phyloP scores from a whole-genome alignment of 257 asterid genomes.

The Hygrophila difformis region DNA sequence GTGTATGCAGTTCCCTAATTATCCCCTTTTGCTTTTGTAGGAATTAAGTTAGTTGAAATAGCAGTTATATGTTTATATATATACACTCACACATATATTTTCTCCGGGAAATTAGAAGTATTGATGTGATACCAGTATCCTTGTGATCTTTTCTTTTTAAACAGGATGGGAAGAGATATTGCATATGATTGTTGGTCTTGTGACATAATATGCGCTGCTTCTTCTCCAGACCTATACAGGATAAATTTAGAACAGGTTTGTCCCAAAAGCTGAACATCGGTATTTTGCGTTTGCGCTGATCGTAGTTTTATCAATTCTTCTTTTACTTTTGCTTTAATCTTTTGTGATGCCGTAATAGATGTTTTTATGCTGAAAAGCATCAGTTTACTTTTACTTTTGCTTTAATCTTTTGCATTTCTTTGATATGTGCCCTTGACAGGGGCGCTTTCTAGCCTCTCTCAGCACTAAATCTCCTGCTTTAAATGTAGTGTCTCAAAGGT shows the following conservation, averaged over 20 bases:
- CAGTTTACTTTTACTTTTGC: too few species aligned
- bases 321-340: not conserved
- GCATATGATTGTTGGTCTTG: slow-evolving; percentile 93
- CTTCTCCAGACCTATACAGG: slow-evolving; percentile 93
- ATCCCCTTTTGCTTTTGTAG: too few species aligned
- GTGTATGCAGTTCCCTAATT: not conserved
- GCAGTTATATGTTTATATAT: too few species aligned
- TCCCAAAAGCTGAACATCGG: too few species aligned
- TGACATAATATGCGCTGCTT: slow-evolving; percentile 93
- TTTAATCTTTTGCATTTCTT: too few species aligned
- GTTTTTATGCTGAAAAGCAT: not conserved
- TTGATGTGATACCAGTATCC: not conserved
- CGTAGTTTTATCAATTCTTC: too few species aligned
- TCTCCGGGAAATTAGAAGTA: not conserved
- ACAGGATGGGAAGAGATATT: slow-evolving; percentile 98
- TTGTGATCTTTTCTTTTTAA: slow-evolving; percentile 10
- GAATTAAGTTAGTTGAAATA: not conserved
- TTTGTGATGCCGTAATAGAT: not conserved
- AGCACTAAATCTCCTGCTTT: slow-evolving; percentile 82
- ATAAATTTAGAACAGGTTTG: slow-evolving; percentile 87
- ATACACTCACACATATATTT: too few species aligned
- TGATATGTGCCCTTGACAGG: slow-evolving; percentile 39
- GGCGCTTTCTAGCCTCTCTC: slow-evolving; percentile 81
- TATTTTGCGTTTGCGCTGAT: not conserved
- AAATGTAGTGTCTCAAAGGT: slow-evolving; percentile 92